Conservation (phyloP, 352 stramenopile genomes). For the Plasmopara viticola region DNA sequence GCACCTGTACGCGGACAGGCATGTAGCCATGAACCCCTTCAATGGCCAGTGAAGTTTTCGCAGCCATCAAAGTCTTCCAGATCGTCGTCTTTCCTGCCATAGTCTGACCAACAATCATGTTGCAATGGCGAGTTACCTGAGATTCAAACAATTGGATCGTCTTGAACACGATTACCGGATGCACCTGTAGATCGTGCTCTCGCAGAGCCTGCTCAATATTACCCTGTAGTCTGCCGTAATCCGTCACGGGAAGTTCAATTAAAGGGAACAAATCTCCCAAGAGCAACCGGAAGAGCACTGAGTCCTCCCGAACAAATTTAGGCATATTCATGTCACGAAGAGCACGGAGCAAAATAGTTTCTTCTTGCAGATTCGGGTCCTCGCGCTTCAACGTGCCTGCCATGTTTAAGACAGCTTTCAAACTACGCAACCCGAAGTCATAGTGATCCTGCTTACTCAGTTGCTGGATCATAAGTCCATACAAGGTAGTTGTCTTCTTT, state of each 20-base stretch:
- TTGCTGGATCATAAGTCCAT: conserved; percentile 83
- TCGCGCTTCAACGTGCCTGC: conserved; percentile 89
- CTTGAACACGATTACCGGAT: conserved; percentile 90
- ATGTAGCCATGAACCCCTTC: conserved; percentile 66
- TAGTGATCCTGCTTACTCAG: conserved; percentile 87
- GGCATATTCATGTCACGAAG: conserved; percentile 94
- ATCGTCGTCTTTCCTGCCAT: conserved; percentile 88
- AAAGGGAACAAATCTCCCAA: conserved; percentile 87
- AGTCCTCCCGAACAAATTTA: conserved; percentile 92
- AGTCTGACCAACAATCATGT: conserved; percentile 91
- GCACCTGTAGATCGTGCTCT: conserved; percentile 83
- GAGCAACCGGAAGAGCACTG: conserved; percentile 87
- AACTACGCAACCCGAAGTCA: conserved; percentile 73
- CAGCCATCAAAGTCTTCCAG: conserved; percentile 70
- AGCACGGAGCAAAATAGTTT: conserved; percentile 93
- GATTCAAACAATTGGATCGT: conserved; percentile 94
- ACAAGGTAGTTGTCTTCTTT: conserved; percentile 85
- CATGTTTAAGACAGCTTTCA: conserved; percentile 86
- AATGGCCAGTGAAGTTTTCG: conserved; percentile 73
- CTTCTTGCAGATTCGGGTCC: conserved; percentile 93
- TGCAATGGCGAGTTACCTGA: conserved; percentile 92
- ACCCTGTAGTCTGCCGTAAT: conserved; percentile 89
- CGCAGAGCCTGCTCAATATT: conserved; percentile 84
- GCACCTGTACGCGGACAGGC: conserved; percentile 78
- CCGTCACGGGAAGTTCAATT: conserved; percentile 81